Conservation (phyloP, 176 grass and related monocot genomes). For the Themeda triandra region DNA sequence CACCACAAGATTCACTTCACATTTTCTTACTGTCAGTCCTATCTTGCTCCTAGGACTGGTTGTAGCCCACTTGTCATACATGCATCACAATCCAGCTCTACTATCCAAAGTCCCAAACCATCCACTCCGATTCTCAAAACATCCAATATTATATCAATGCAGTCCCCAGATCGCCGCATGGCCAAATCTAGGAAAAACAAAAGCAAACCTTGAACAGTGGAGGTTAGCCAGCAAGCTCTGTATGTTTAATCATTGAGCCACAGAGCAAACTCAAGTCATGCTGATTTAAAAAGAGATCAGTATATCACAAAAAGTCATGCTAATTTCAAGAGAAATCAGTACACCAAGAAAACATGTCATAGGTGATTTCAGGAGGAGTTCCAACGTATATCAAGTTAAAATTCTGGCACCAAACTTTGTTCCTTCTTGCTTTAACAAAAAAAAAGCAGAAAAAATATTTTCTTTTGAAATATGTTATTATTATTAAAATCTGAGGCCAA, state of each 20-base stretch:
- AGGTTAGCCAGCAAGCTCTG: slow-evolving; percentile 32
- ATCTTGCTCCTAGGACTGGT: slow-evolving; percentile 48
- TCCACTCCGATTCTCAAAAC: slow-evolving; percentile 36
- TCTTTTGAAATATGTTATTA: neutral
- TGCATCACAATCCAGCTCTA: slow-evolving; percentile 51
- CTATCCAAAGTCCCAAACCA: slow-evolving; percentile 54
- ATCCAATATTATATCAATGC: slow-evolving; percentile 45
- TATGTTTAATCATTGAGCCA: slow-evolving; percentile 18
- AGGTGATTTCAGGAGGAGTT: neutral
- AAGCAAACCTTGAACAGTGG: slow-evolving; percentile 41
- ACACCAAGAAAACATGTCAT: neutral
- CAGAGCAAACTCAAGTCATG: slow-evolving; percentile 19
- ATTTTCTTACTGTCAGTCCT: slow-evolving; percentile 54
- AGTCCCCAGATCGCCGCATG: slow-evolving; percentile 48
- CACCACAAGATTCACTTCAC: slow-evolving; percentile 33
- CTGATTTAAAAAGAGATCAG: neutral
- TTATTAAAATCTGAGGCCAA: neutral
- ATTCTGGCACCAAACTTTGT: neutral
- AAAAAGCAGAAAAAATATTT: neutral
- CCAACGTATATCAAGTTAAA: neutral
- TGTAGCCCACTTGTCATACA: slow-evolving; percentile 38
- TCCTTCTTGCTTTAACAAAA: neutral
- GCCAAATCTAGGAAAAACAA: slow-evolving; percentile 64
- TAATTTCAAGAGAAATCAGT: neutral
- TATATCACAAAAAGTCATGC: neutral